Percentiles rank a stretch among this genome's conserved stretches.
phyloP scores from a whole-genome alignment of 1,284 basidiomycete species.

The Moesziomyces antarcticus region DNA sequence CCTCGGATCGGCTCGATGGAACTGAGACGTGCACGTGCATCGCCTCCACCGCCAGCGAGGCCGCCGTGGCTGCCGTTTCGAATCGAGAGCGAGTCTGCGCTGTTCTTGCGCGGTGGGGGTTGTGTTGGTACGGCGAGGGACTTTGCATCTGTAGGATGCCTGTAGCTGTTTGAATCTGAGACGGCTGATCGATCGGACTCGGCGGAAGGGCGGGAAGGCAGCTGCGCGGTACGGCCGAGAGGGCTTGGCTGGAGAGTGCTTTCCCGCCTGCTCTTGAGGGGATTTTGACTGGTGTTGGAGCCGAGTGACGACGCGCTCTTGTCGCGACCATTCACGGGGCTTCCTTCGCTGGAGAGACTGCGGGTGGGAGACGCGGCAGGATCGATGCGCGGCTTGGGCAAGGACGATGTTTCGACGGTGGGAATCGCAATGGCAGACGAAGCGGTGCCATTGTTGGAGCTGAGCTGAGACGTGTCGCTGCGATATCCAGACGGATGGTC shows the following conservation, averaged over 20 bases:
- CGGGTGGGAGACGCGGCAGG: slow-evolving; percentile 4
- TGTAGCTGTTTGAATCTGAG: slow-evolving; percentile 5
- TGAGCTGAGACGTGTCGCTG: slow-evolving; percentile 21
- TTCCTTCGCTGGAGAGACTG: slow-evolving; percentile 8
- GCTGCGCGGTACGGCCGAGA: slow-evolving; percentile 20
- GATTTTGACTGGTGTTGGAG: slow-evolving; percentile 12
- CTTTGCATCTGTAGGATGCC: slow-evolving; percentile 6
- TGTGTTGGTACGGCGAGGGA: slow-evolving; percentile 20
- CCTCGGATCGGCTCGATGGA: slow-evolving; percentile 60
- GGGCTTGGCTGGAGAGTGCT: slow-evolving; percentile 29
- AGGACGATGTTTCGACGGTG: slow-evolving; percentile 5
- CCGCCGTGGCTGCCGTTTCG: slow-evolving; percentile 26
- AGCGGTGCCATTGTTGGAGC: slow-evolving; percentile 19
- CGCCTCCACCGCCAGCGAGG: slow-evolving; percentile 30
- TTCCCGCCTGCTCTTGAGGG: slow-evolving; percentile 24
- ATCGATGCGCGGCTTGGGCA: background rate
- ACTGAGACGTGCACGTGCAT: slow-evolving; percentile 58
- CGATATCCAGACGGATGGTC: slow-evolving; percentile 20
- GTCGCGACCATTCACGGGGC: background rate
- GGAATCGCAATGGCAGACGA: slow-evolving; percentile 3
- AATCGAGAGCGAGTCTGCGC: slow-evolving; percentile 26
- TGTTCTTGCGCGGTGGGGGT: slow-evolving; percentile 24
- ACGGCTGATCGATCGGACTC: slow-evolving; percentile 12
- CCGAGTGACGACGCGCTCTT: slow-evolving; percentile 11
- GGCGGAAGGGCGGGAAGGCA: slow-evolving; percentile 19